Evolutionary conservation across 768 basidiomycete genomes (phyloP).

Genomic region (Lactarius deliciosus): DNA sequence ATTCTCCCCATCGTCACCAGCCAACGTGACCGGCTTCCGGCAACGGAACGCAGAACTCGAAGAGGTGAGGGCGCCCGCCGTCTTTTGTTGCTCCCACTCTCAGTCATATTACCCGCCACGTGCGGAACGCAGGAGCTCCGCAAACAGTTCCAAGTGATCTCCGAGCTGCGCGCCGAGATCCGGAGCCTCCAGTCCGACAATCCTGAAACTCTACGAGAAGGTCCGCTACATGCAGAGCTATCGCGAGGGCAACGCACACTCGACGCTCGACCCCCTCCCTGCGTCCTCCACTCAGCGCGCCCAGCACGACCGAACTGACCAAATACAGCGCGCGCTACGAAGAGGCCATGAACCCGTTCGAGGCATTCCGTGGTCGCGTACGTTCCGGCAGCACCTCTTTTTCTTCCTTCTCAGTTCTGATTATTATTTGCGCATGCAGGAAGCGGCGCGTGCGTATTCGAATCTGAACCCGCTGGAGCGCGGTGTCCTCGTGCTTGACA

Average conservation of each 20-base stretch:
- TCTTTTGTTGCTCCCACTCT: not conserved
- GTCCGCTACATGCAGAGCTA: constrained; percentile 99
- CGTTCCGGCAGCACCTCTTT: constrained; percentile 36
- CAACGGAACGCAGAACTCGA: constrained; percentile 96
- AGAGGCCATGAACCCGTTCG: constrained; percentile 97
- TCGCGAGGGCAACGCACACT: constrained; percentile 66
- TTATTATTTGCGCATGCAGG: constrained; percentile 50
- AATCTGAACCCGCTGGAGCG: constrained; percentile 90
- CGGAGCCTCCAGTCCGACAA: constrained; percentile 93
- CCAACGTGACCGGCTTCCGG: constrained; percentile 95
- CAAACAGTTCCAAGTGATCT: constrained; percentile 92
- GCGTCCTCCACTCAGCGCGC: constrained; percentile 34
- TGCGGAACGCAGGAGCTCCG: constrained; percentile 69
- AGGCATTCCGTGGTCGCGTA: constrained; percentile 93
- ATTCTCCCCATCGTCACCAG: constrained; percentile 98
- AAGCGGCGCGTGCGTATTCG: constrained; percentile 91
- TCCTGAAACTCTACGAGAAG: constrained; percentile 96
- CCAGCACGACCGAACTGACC: constrained; percentile 68
- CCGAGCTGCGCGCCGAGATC: constrained; percentile 89
- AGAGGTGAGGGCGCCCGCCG: constrained; percentile 54
- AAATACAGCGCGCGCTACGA: constrained; percentile 92
- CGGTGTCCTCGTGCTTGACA: constrained; percentile 83
- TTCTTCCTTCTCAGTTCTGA: not conserved
- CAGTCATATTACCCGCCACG: not conserved
- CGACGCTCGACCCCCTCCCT: constrained; percentile 71